Conservation (phyloP, 2,329 filamentous ascomycete genomes). For the Aspergillus viridinutans region DNA sequence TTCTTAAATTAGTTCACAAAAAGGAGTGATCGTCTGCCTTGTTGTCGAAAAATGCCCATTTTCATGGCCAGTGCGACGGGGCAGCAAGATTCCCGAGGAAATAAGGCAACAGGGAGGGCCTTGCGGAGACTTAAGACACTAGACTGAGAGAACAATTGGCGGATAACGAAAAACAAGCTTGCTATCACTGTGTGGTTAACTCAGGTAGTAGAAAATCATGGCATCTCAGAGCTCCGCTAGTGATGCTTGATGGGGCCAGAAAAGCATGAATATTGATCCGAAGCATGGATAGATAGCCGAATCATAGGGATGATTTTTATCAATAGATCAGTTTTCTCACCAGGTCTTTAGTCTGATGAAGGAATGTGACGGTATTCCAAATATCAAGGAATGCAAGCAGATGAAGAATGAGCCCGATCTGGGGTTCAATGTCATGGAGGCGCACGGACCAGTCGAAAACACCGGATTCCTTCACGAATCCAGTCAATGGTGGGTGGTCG, state of each 20-base stretch:
- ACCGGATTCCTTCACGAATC: neutral
- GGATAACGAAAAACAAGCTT: neutral
- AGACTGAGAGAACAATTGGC: neutral
- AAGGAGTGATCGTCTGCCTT: neutral
- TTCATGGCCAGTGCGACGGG: neutral
- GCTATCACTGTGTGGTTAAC: neutral
- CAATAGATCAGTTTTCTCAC: neutral
- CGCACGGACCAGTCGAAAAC: constrained; percentile 11
- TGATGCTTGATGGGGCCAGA: neutral
- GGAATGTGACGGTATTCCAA: neutral
- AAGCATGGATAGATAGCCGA: neutral
- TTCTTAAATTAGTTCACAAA: neutral
- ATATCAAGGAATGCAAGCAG: neutral
- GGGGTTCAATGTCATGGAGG: constrained; percentile 3
- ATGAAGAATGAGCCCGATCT: neutral
- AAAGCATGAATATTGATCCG: neutral
- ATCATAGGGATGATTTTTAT: neutral
- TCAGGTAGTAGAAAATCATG: neutral
- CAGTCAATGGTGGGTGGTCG: neutral
- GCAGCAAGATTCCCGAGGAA: neutral
- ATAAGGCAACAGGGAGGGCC: neutral
- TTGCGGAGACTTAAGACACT: neutral
- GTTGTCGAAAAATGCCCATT: neutral
- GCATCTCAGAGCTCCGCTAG: neutral
- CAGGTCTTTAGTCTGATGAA: neutral